These are phyloP conservation scores for Butyriboletus loyo DNA, from an alignment of 768 basidiomycete species.

Conservation along the genomic window DNA sequence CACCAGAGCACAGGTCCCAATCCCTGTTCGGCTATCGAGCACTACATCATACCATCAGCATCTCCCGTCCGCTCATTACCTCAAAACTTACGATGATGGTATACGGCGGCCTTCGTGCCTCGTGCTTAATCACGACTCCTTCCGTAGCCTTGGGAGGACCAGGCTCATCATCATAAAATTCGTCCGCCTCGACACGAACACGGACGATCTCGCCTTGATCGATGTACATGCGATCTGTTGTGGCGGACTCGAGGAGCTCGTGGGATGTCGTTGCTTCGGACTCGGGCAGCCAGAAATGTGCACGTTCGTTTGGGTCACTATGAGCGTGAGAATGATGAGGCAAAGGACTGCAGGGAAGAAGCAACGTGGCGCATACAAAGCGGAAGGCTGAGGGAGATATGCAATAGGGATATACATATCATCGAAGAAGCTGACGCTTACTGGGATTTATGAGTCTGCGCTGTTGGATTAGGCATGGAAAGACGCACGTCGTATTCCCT, in stretches of 20 bases:
- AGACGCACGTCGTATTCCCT: constrained; percentile 75
- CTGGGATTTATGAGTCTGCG: constrained; percentile 37
- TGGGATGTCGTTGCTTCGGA: constrained; percentile 47
- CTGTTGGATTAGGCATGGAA: background rate
- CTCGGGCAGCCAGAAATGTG: constrained; percentile 79
- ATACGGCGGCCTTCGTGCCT: constrained; percentile 58
- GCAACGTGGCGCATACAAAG: constrained; percentile 54
- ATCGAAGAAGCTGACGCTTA: constrained; percentile 89
- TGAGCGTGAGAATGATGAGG: background rate
- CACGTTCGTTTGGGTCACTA: constrained; percentile 80
- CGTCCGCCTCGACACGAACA: constrained; percentile 75
- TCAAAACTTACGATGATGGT: constrained; percentile 55
- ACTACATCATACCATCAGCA: constrained; percentile 40
- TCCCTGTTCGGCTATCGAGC: constrained; percentile 81
- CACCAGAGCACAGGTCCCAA: constrained; percentile 77
- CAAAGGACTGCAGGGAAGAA: background rate
- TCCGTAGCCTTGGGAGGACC: constrained; percentile 76
- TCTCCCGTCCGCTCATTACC: too few relatives aligned
- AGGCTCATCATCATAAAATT: constrained; percentile 84
- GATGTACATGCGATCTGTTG: constrained; percentile 73
- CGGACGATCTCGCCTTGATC: constrained; percentile 74
- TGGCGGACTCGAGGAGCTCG: constrained; percentile 68
- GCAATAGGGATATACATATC: constrained; percentile 82
- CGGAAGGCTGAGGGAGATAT: constrained; percentile 77
- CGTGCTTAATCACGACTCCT: constrained; percentile 56